phyloP scores from a whole-genome alignment of 495 filamentous ascomycete genomes.

The Podospora bellae-mahoneyi region DNA sequence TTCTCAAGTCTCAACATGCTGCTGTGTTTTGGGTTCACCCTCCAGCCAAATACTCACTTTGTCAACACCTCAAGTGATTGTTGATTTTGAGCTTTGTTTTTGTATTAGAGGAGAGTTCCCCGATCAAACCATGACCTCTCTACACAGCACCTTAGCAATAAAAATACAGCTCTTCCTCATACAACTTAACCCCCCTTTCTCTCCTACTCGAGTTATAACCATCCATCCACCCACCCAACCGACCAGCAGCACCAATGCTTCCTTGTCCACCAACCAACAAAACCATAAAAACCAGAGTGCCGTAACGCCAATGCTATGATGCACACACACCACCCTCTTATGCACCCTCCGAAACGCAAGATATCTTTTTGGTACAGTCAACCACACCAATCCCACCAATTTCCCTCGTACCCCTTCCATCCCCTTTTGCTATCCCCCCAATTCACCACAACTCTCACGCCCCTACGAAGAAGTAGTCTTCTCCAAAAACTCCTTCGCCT shows the following conservation, averaged over 20 bases:
- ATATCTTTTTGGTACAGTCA: not conserved
- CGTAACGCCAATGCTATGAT: conserved; percentile 33
- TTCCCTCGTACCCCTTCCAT: not conserved
- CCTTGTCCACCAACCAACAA: conserved; percentile 6
- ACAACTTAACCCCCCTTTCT: not conserved
- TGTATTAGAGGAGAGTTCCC: not conserved
- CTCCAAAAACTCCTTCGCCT: conserved; percentile 94
- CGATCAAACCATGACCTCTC: not conserved
- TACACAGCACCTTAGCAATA: not conserved
- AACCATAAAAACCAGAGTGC: conserved; percentile 8
- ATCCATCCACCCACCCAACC: not conserved
- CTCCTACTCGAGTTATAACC: not conserved
- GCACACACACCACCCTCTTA: conserved; percentile 12
- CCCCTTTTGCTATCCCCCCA: not conserved
- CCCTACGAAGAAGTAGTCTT: conserved; percentile 48
- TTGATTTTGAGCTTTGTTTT: not conserved
- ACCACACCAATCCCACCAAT: not conserved
- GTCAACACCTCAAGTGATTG: too few relatives aligned
- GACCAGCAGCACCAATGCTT: not conserved
- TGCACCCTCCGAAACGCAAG: not conserved
- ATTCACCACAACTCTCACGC: too few relatives aligned
- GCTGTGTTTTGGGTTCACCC: not conserved
- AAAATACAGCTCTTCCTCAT: not conserved
- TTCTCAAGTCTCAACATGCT: not conserved
- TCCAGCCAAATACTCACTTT: too few relatives aligned